Conservation (phyloP, 2,329 filamentous ascomycete species). For the Fulvia fulva region DNA sequence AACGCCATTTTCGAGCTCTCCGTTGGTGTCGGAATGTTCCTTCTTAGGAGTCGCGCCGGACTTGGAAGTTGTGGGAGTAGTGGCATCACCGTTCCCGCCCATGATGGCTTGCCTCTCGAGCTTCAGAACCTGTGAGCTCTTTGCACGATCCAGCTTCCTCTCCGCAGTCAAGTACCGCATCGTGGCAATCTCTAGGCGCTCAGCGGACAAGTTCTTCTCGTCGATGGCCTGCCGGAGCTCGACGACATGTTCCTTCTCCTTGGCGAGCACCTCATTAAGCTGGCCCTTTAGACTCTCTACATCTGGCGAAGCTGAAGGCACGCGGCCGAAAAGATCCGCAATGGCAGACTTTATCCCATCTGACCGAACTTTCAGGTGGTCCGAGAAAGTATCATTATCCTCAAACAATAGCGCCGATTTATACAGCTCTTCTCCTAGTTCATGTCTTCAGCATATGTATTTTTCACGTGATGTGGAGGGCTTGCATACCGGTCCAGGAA, state of each 20-base stretch:
- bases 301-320: constrained; percentile 58
- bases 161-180: constrained; percentile 92
- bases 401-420: constrained; percentile 53
- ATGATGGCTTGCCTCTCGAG: constrained; percentile 84
- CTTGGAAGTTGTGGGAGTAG: constrained; percentile 40
- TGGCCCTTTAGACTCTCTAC: constrained; percentile 69
- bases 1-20: constrained; percentile 52
- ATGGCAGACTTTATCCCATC: constrained; percentile 73
- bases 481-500: constrained; percentile 30
- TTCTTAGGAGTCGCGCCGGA: constrained; percentile 40
- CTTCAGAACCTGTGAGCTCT: constrained; percentile 85
- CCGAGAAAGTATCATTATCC: constrained; percentile 62
- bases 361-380: constrained; percentile 72
- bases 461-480: constrained; percentile 24
- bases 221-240: constrained; percentile 28
- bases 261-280: constrained; percentile 69
- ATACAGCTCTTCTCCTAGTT: constrained; percentile 39
- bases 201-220: constrained; percentile 54
- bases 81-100: constrained; percentile 50
- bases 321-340: constrained; percentile 59
- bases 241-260: constrained; percentile 63
- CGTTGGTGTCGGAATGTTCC: constrained; percentile 49
- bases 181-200: constrained; percentile 82
- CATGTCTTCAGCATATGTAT: constrained; percentile 28
- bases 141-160: constrained; percentile 85